Conservation (phyloP, 2,329 filamentous ascomycete species). For the Cordyceps tenuipes region DNA sequence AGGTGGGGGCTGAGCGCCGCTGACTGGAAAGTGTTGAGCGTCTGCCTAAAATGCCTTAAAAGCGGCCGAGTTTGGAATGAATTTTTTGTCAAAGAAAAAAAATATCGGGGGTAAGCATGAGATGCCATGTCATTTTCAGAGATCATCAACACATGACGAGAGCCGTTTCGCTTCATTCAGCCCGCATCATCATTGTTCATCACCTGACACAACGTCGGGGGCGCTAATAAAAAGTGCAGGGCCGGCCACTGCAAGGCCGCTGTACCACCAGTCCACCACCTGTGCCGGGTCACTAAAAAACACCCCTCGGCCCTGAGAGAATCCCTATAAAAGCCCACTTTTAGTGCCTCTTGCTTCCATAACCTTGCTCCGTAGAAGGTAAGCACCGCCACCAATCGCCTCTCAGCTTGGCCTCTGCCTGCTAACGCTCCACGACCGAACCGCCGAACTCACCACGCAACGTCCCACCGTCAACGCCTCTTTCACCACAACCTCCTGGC, state of each 20-base stretch:
- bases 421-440: not conserved
- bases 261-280: too few relatives aligned
- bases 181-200: not conserved
- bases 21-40: too few relatives aligned
- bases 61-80: not conserved
- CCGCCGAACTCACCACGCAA: constrained; percentile 8
- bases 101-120: not conserved
- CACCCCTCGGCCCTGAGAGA: not conserved
- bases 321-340: too few relatives aligned
- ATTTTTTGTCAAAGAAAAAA: too few relatives aligned
- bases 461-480: constrained; percentile 9
- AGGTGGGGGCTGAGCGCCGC: too few relatives aligned
- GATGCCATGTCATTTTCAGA: not conserved
- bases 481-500: not conserved
- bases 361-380: not conserved
- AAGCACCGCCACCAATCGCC: constrained; percentile 9
- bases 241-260: not conserved
- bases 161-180: too few relatives aligned
- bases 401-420: constrained; percentile 7
- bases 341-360: not conserved
- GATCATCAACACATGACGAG: not conserved
- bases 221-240: not conserved
- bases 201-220: not conserved
- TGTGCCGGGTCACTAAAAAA: not conserved
- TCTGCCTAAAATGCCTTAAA: too few relatives aligned